phyloP scores from a whole-genome alignment of 169 alveolate genomes.

The Plasmodium fragile region DNA sequence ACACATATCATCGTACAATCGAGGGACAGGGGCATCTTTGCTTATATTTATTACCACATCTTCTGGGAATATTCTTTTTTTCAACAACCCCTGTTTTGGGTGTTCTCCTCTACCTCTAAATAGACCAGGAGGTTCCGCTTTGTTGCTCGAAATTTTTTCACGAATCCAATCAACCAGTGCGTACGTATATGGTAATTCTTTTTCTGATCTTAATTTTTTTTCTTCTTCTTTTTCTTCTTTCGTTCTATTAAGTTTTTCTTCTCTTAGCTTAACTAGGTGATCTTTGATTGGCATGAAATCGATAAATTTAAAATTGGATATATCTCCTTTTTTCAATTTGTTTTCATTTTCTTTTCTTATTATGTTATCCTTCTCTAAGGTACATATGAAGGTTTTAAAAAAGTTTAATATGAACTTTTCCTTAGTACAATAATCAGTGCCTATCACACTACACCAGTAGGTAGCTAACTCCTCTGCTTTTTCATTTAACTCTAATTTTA shows the following conservation, averaged over 20 bases:
- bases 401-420: constrained; percentile 93
- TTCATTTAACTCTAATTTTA: constrained; percentile 90
- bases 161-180: constrained; percentile 88
- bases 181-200: constrained; percentile 86
- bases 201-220: constrained; percentile 85
- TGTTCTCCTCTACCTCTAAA: constrained; percentile 99
- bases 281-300: constrained; percentile 93
- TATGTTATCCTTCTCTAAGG: constrained; percentile 85
- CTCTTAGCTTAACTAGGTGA: constrained; percentile 86
- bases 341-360: constrained; percentile 80
- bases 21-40: constrained; percentile 97
- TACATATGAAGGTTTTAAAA: constrained; percentile 88
- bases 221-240: constrained; percentile 90
- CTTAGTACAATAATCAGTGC: constrained; percentile 95
- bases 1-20: constrained; percentile 90
- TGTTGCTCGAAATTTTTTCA: constrained; percentile 94
- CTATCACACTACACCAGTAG: constrained; percentile 94
- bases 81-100: constrained; percentile 96
- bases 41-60: constrained; percentile 96
- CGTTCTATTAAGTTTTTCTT: constrained; percentile 86
- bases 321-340: constrained; percentile 71
- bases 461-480: constrained; percentile 98
- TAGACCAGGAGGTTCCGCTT: constrained; percentile 99
- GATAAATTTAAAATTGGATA: constrained; percentile 86
- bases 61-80: constrained; percentile 93